phyloP scores from a whole-genome alignment of 208 protist genomes.

The Hexamita inflata region DNA sequence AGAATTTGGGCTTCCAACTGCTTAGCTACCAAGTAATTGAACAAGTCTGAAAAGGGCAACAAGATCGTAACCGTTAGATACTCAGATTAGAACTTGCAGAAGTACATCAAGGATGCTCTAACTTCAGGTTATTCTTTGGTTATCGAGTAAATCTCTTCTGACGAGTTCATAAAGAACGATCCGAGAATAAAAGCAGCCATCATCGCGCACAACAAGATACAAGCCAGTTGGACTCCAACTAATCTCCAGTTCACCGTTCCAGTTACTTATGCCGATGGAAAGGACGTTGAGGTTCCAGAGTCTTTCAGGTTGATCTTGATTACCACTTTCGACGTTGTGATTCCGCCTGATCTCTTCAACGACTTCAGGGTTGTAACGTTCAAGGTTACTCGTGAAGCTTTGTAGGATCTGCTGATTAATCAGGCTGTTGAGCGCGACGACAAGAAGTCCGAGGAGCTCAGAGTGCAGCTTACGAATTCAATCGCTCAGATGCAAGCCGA shows the following conservation, averaged over 20 bases:
- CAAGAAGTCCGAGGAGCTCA: background rate
- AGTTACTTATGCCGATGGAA: conserved; percentile 70
- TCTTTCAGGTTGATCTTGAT: conserved; percentile 88
- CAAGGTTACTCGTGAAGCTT: conserved; percentile 12
- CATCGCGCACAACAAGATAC: conserved; percentile 82
- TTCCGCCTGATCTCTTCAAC: conserved; percentile 83
- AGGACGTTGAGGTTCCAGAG: conserved; percentile 80
- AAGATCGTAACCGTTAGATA: conserved; percentile 77
- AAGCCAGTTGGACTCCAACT: conserved; percentile 67
- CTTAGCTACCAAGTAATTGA: conserved; percentile 61
- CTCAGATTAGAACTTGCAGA: conserved; percentile 82
- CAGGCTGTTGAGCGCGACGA: conserved; percentile 16
- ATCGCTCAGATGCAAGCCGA: background rate
- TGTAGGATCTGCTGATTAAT: background rate
- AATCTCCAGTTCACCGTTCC: conserved; percentile 84
- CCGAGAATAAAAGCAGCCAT: conserved; percentile 85
- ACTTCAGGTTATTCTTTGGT: conserved; percentile 87
- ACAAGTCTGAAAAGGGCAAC: background rate
- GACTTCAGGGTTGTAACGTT: conserved; percentile 46
- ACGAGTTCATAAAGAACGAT: conserved; percentile 54
- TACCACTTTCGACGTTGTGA: conserved; percentile 91
- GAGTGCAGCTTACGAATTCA: background rate
- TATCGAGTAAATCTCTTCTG: conserved; percentile 90
- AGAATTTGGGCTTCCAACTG: conserved; percentile 92
- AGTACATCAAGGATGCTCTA: conserved; percentile 81